Evolutionary conservation across 108 stramenopile genomes (phyloP).

Genomic region (Fragilaria radians): DNA sequence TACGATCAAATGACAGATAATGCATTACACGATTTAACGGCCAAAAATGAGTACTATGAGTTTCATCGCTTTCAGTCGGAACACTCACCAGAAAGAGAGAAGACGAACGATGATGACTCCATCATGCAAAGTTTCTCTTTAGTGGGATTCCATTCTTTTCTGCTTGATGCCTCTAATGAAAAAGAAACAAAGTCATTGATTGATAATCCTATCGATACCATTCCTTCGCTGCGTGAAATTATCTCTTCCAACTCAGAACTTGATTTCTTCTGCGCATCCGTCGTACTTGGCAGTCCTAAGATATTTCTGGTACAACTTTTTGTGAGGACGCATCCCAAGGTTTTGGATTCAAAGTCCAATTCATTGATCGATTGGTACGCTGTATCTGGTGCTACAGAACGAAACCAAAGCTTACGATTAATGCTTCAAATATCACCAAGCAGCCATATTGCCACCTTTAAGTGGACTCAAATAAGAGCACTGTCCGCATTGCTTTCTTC

Average conservation of each 20-base stretch:
- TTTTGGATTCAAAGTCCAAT: slow-evolving; percentile 56
- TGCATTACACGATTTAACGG: slow-evolving; percentile 29
- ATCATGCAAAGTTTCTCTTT: slow-evolving; percentile 41
- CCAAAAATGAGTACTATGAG: slow-evolving; percentile 64
- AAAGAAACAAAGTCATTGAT: slow-evolving; percentile 13
- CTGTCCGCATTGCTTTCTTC: background rate
- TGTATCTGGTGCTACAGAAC: slow-evolving; percentile 15
- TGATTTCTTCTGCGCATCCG: slow-evolving; percentile 45
- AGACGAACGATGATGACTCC: background rate
- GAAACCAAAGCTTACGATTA: slow-evolving; percentile 36
- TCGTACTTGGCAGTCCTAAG: slow-evolving; percentile 11
- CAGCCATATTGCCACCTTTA: background rate
- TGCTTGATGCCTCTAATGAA: slow-evolving; percentile 9
- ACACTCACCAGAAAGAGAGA: slow-evolving; percentile 1
- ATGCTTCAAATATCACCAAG: slow-evolving; percentile 40
- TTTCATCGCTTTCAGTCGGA: background rate
- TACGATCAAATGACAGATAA: slow-evolving; percentile 64
- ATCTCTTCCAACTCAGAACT: slow-evolving; percentile 45
- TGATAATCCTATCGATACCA: slow-evolving; percentile 45
- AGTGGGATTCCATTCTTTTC: slow-evolving; percentile 48
- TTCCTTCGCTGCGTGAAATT: slow-evolving; percentile 43
- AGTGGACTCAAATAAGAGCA: slow-evolving; percentile 8
- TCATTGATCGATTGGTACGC: slow-evolving; percentile 33
- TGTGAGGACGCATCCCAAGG: slow-evolving; percentile 55
- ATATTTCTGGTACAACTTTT: slow-evolving; percentile 27